Base-by-base conservation (phyloP, 2,329 filamentous ascomycete genomes). In the Acrodontium crateriforme region DNA sequence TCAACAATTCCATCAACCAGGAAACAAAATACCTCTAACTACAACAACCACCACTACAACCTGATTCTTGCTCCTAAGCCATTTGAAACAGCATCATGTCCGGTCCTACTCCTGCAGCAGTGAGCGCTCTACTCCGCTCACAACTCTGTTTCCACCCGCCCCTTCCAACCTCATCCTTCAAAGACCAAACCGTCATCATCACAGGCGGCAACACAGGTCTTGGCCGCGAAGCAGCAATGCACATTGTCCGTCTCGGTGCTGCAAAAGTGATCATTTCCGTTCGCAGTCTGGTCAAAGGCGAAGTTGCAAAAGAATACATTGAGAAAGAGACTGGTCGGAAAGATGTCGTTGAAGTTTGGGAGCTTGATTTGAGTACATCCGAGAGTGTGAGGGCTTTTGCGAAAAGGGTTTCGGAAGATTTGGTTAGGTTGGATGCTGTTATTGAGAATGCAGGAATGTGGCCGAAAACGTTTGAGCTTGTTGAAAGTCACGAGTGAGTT, bases 131-230 rank as follows among this genome's bases (percentile, higher is more conserved):
- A n/a, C n/a, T n/a, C n/a, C n/a, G n/a, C n/a, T n/a, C n/a, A n/a
- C n/a, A n/a, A n/a, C n/a, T n/a, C n/a, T n/a, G n/a, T n/a, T n/a
- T n/a, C n/a, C n/a, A n/a, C n/a, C n/a, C n/a, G n/a, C n/a, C n/a
- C n/a, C n/a, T n/a, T n/a, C n/a, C n/a, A n/a, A n/a, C n/a, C n/a
- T n/a, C n/a, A n/a, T n/a, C n/a, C n/a, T n/a, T n/a, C n/a, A n/a
- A n/a, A 4, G 58, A 53, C 11, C 48, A 56, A 22, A 59, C 47
- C 4, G 45, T 63, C 30, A 56, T 67, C 16, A 55, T 67, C 4
- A 68, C 63, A 0, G 63, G 63, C 22, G 53, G 58, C 3, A 66
- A 66, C 30, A 45, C 50, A 5, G 62, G 62, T 3, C 52, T 67
- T 1, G 63, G 63, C 9, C 49, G 55, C 24, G 59, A 66, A 44